Conservation (phyloP, 495 filamentous ascomycete genomes). For the Penicillium samsonianum region DNA sequence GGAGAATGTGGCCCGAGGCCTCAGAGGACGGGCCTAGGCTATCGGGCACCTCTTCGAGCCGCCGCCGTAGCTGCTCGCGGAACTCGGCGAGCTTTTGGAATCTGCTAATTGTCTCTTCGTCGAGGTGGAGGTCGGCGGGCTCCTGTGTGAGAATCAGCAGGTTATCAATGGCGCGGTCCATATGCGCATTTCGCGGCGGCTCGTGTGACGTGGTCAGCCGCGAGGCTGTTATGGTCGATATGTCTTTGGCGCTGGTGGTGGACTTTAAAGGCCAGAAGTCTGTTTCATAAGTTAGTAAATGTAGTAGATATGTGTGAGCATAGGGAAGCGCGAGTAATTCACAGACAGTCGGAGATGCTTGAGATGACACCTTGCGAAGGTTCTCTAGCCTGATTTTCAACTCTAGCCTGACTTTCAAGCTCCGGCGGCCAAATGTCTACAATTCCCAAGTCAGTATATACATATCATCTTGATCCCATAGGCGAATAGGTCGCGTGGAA, state of each 20-base stretch:
- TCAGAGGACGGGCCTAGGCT: slow-evolving; percentile 18
- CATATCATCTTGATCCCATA: slow-evolving; percentile 9
- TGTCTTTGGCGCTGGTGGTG: not conserved
- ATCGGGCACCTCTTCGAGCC: slow-evolving; percentile 20
- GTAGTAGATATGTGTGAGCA: not conserved
- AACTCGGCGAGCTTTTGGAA: slow-evolving; percentile 17
- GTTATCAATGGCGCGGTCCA: slow-evolving; percentile 17
- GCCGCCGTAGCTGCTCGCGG: slow-evolving; percentile 16
- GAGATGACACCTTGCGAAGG: slow-evolving; percentile 8
- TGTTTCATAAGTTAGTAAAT: slow-evolving; percentile 17
- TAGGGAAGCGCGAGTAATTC: not conserved
- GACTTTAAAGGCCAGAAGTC: slow-evolving; percentile 13
- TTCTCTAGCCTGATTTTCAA: slow-evolving; percentile 1
- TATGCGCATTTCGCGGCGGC: slow-evolving; percentile 11
- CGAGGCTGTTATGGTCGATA: not conserved
- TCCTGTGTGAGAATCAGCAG: slow-evolving; percentile 20
- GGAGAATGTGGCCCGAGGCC: slow-evolving; percentile 16
- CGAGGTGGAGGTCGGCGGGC: slow-evolving; percentile 5
- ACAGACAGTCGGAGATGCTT: not conserved
- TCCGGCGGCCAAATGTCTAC: too few species aligned
- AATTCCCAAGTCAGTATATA: slow-evolving; percentile 14
- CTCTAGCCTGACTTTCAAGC: not conserved
- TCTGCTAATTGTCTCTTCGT: slow-evolving; percentile 5
- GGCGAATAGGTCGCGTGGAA: not conserved
- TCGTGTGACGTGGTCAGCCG: slow-evolving; percentile 9